phyloP scores from a whole-genome alignment of 2,329 filamentous ascomycete species.

The Colletotrichum musicola region DNA sequence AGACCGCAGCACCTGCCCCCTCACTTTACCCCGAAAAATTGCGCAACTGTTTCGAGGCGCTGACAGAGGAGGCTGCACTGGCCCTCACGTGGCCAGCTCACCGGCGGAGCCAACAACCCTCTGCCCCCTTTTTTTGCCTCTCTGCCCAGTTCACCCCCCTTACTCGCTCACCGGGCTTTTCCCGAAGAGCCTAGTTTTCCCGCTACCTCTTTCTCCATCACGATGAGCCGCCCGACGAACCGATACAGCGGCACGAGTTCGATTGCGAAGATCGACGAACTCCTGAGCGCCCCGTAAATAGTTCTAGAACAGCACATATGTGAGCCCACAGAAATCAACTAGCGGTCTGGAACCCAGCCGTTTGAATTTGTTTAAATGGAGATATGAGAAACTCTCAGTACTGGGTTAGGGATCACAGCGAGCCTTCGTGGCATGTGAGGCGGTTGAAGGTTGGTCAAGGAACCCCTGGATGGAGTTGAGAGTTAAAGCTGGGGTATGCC shows the following conservation, averaged over 20 bases:
- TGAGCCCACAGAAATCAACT: not conserved
- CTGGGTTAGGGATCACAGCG: not conserved
- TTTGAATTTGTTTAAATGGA: not conserved
- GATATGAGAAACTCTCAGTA: not conserved
- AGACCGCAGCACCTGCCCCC: not conserved
- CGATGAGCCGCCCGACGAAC: not conserved
- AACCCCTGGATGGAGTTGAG: not conserved
- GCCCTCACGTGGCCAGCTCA: not conserved
- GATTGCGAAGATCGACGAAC: not conserved
- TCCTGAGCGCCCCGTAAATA: not conserved
- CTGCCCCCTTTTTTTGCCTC: not conserved
- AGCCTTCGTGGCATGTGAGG: conserved; percentile 3
- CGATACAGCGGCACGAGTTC: conserved; percentile 19
- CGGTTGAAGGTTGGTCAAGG: conserved; percentile 3
- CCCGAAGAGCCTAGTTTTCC: not conserved
- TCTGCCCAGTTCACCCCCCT: not conserved
- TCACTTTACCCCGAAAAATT: no score
- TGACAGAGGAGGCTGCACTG: conserved; percentile 16
- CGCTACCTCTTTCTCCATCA: not conserved
- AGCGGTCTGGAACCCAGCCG: conserved; percentile 14
- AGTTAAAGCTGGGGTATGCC: conserved; percentile 17
- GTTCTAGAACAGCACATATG: conserved; percentile 1
- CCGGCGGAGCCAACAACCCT: not conserved
- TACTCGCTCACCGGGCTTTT: not conserved
- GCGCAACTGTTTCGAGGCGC: conserved; percentile 15